Evolutionary conservation across 2,329 filamentous ascomycete genomes (phyloP).

Genomic region (Alternaria postmessia): DNA sequence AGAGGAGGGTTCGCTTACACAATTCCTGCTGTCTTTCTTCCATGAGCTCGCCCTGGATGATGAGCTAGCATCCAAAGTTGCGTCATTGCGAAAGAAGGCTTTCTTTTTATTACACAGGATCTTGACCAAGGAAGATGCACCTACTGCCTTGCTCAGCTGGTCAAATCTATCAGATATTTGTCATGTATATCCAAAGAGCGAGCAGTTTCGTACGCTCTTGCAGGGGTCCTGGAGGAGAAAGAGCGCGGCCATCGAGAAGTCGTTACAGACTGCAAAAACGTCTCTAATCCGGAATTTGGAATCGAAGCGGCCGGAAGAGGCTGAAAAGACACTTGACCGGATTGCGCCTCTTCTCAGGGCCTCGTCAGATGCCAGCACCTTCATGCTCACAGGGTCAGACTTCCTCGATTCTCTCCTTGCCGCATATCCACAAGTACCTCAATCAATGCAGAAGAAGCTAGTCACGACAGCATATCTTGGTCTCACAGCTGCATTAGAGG

Average conservation of each 20-base stretch:
- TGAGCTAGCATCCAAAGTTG: constrained; percentile 49
- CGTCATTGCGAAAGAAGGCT: constrained; percentile 66
- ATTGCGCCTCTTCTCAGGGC: constrained; percentile 71
- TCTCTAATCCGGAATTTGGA: constrained; percentile 70
- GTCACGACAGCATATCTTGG: constrained; percentile 79
- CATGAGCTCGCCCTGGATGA: constrained; percentile 57
- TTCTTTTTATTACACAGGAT: constrained; percentile 71
- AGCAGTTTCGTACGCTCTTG: constrained; percentile 61
- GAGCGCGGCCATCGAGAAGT: constrained; percentile 60
- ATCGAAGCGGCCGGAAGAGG: constrained; percentile 63
- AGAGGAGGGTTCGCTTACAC: constrained; percentile 66
- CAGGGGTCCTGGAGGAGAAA: constrained; percentile 62
- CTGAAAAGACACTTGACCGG: constrained; percentile 64
- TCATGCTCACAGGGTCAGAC: constrained; percentile 85
- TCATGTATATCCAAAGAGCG: constrained; percentile 71
- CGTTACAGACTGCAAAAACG: constrained; percentile 68
- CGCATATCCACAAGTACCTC: constrained; percentile 71
- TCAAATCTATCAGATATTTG: constrained; percentile 73
- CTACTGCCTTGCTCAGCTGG: constrained; percentile 66
- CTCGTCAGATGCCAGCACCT: constrained; percentile 63
- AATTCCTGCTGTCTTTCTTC: constrained; percentile 74
- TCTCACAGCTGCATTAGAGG: constrained; percentile 73
- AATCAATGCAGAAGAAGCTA: constrained; percentile 69
- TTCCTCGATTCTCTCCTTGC: constrained; percentile 79
- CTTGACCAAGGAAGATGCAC: constrained; percentile 58